Base-by-base conservation (phyloP, 106 monocot genomes). In the Narthecium ossifragum region DNA sequence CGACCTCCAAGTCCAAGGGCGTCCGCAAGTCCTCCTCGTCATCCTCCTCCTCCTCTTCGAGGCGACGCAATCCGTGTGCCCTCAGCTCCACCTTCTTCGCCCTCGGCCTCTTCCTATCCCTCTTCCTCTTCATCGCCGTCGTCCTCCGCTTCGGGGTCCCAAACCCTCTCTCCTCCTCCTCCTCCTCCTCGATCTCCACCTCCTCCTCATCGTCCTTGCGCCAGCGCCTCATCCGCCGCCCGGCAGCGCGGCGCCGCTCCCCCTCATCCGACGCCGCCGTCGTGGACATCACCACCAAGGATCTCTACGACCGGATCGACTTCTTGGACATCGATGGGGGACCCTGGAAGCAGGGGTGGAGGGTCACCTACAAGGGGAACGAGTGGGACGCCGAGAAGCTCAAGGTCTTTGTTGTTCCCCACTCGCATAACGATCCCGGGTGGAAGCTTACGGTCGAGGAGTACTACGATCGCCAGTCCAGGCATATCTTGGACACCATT, bases 361-460 rank as follows among this genome's bases (percentile, higher is more conserved):
- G 59, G 33, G 96, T 96, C 56, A 55, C 37, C 15, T 96, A 90
- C 53, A 61, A 21, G 0, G 90, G 83, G 3, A 30, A 72, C 51
- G 90, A 96, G 73, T 96, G 90, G 96, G 69, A 90, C 59, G 25
- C 6, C 18, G 96, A 96, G 84, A 90, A 87, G 68, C 76, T 96
- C 17, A 96, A 96, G 76, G 90, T 96, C 2, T 96, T 96, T 51
- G 96, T 96, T 6, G 90, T 87, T 20, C 96, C 96, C 2, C 96
- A 96, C 70, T 96, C 96, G 8, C 96, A 96, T 57, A 96, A 96
- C 31, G 90, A 96, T 66, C 96, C 96, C 10, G 96, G 96, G 14
- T 96, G 96, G 96, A 90, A 74, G 69, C 75, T 73, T 26, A 96
- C 96, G 2, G 86, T 96, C 10, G 86, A 90, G 61, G 90, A 96